Conservation (phyloP, 495 filamentous ascomycete species). For the Cudoniella acicularis region DNA sequence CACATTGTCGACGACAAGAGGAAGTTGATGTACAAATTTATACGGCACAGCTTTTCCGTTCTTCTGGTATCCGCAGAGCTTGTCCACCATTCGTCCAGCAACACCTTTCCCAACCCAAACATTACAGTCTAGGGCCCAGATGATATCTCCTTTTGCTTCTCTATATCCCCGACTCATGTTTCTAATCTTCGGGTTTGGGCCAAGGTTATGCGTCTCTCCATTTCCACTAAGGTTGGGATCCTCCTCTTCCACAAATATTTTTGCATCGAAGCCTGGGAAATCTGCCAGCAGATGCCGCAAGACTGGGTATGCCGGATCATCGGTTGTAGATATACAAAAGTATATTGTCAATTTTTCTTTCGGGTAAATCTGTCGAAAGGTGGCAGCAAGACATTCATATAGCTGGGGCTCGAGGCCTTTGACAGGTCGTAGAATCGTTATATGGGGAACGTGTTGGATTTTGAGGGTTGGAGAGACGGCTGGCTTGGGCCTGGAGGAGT, state of each 20-base stretch:
- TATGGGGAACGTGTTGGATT: slow-evolving; percentile 59
- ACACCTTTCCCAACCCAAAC: slow-evolving; percentile 84
- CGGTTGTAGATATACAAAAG: slow-evolving; percentile 74
- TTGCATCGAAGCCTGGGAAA: slow-evolving; percentile 69
- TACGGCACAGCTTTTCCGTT: slow-evolving; percentile 50
- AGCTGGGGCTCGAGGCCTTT: slow-evolving; percentile 89
- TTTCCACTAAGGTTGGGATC: slow-evolving; percentile 66
- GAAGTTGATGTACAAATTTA: slow-evolving; percentile 96
- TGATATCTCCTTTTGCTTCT: slow-evolving; percentile 86
- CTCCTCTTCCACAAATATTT: slow-evolving; percentile 80
- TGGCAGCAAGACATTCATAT: slow-evolving; percentile 90
- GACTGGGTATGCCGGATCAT: slow-evolving; percentile 75
- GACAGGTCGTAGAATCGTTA: slow-evolving; percentile 89
- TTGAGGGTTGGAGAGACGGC: slow-evolving; percentile 42
- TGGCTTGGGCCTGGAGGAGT: slow-evolving; percentile 39
- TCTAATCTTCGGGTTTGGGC: slow-evolving; percentile 96
- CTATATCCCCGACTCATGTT: slow-evolving; percentile 94
- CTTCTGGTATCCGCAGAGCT: slow-evolving; percentile 64
- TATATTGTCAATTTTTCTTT: slow-evolving; percentile 70
- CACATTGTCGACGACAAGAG: slow-evolving; percentile 74
- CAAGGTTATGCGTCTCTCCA: slow-evolving; percentile 56
- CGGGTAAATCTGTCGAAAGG: slow-evolving; percentile 82
- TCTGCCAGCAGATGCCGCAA: slow-evolving; percentile 66
- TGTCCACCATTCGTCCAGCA: slow-evolving; percentile 80
- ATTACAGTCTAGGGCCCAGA: slow-evolving; percentile 97